These are phyloP conservation scores for Penicillium nordicum DNA, from an alignment of 2,329 filamentous ascomycete genomes.

Conservation along the genomic window DNA sequence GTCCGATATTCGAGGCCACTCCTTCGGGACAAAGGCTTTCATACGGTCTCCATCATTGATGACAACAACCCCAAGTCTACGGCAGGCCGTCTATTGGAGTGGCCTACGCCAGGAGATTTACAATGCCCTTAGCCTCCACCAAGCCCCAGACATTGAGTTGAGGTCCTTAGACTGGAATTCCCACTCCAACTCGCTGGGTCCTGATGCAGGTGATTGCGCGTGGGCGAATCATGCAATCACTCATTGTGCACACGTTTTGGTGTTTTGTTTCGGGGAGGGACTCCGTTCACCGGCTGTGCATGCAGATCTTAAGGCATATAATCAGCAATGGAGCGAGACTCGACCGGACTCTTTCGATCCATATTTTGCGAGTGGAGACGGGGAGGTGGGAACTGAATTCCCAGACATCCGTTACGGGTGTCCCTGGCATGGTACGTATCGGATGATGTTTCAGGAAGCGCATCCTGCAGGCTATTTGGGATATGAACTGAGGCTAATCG, in stretches of 20 bases:
- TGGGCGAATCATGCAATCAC: conserved; percentile 44
- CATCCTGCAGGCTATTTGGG: background rate
- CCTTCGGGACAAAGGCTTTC: conserved; percentile 24
- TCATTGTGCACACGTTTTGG: conserved; percentile 25
- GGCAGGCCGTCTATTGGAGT: conserved; percentile 28
- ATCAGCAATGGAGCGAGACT: conserved; percentile 19
- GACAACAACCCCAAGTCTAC: conserved; percentile 26
- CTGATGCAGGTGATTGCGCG: conserved; percentile 39
- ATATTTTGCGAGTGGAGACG: conserved; percentile 19
- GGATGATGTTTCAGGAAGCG: background rate
- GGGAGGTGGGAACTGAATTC: conserved; percentile 14
- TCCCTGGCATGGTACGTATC: conserved; percentile 25
- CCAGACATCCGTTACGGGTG: conserved; percentile 24
- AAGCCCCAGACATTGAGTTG: conserved; percentile 26
- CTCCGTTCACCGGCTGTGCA: conserved; percentile 15
- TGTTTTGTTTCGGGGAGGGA: conserved; percentile 23
- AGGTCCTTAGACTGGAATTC: conserved; percentile 33
- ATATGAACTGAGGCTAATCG: background rate
- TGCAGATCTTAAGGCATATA: conserved; percentile 14
- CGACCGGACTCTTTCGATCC: conserved; percentile 24
- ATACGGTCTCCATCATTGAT: conserved; percentile 22
- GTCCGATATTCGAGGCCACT: conserved; percentile 23
- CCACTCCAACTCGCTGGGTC: conserved; percentile 27
- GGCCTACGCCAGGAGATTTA: conserved; percentile 35
- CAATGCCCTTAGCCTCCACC: conserved; percentile 28